Evolutionary conservation across 352 stramenopile species (phyloP).

Genomic region (Sclerospora graminicola): DNA sequence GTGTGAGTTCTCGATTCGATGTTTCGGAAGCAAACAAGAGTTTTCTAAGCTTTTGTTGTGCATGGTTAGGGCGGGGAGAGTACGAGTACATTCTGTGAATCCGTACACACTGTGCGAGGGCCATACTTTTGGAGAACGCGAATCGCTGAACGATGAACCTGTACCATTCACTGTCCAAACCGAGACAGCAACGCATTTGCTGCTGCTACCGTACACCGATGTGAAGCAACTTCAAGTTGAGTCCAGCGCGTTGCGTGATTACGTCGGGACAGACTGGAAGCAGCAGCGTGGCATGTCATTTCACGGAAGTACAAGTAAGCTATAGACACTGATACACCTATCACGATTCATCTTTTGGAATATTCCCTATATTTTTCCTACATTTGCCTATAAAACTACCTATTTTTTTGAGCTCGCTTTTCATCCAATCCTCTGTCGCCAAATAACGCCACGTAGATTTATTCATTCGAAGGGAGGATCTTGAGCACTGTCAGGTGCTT

Average conservation of each 20-base stretch:
- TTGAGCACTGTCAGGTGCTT: too few species aligned
- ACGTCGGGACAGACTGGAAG: conserved; percentile 21
- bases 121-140: conserved; percentile 47
- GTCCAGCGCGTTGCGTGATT: conserved; percentile 21
- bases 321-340: too few species aligned
- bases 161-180: conserved; percentile 58
- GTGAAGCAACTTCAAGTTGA: conserved; percentile 38
- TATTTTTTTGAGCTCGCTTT: conserved; percentile 7
- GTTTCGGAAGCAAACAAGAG: not conserved
- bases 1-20: conserved; percentile 26
- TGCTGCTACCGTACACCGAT: conserved; percentile 55
- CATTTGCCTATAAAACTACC: conserved; percentile 9
- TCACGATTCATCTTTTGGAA: too few species aligned
- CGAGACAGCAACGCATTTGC: conserved; percentile 42
- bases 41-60: not conserved
- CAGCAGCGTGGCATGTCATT: conserved; percentile 29
- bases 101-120: conserved; percentile 42
- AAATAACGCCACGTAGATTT: conserved; percentile 11
- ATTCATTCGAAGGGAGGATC: not conserved
- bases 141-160: conserved; percentile 61
- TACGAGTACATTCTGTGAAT: conserved; percentile 59
- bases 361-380: too few species aligned
- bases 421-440: conserved; percentile 4
- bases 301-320: conserved; percentile 14
- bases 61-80: conserved; percentile 35